phyloP scores from a whole-genome alignment of 2,329 filamentous ascomycete genomes.

The Exophiala aquamarina region DNA sequence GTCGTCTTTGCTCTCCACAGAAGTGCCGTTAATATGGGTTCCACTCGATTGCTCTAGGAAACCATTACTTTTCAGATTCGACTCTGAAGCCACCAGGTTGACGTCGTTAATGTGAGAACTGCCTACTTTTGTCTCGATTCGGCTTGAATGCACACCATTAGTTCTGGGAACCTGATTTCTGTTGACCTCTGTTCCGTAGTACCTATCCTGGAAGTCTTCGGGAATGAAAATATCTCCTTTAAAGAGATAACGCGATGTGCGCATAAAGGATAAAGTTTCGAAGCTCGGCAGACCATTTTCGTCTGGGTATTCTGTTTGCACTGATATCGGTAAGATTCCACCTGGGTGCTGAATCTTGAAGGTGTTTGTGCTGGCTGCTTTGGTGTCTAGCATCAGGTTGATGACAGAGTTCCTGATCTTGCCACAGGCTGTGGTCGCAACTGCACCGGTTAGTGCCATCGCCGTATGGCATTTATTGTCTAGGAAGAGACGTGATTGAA shows the following conservation, averaged over 20 bases:
- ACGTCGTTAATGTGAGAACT: no score
- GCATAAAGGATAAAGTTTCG: slow-evolving; percentile 15
- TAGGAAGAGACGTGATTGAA: slow-evolving; percentile 18
- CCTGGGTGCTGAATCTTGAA: slow-evolving; percentile 17
- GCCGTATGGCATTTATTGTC: slow-evolving; percentile 23
- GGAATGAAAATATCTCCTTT: slow-evolving; percentile 14
- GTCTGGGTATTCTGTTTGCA: neutral
- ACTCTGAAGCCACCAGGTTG: neutral
- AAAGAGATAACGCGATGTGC: slow-evolving; percentile 16
- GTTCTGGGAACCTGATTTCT: no score
- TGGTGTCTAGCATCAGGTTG: slow-evolving; percentile 2
- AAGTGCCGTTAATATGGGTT: neutral
- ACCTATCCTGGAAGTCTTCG: neutral
- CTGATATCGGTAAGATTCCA: slow-evolving; percentile 5
- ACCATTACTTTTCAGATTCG: neutral
- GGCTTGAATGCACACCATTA: no score
- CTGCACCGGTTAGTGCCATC: slow-evolving; percentile 23
- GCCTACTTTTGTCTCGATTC: no score
- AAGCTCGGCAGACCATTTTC: slow-evolving; percentile 10
- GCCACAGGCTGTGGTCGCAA: slow-evolving; percentile 19
- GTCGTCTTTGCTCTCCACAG: neutral
- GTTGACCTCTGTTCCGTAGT: no score
- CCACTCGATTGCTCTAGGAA: neutral
- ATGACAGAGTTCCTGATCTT: slow-evolving; percentile 17
- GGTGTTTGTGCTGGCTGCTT: neutral